Evolutionary conservation across 2,329 filamentous ascomycete genomes (phyloP).

Genomic region (Gnomoniopsis sp.): DNA sequence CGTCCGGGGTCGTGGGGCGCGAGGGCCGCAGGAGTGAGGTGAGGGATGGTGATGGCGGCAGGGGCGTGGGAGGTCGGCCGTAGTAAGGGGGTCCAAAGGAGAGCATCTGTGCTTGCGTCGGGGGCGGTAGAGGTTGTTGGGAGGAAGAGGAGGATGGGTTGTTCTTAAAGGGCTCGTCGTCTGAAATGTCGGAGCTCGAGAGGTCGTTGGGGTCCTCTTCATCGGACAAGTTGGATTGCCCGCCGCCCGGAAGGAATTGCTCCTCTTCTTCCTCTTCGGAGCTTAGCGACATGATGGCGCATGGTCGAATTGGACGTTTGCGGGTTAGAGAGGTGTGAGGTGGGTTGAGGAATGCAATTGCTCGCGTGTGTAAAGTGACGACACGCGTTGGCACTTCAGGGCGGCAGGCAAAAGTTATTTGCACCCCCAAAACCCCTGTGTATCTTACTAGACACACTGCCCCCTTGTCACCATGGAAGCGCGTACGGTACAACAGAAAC

Average conservation of each 20-base stretch:
- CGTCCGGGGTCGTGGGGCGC: slow-evolving; percentile 89
- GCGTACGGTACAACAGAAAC: too few relatives aligned
- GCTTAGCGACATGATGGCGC: slow-evolving; percentile 24
- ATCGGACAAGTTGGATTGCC: slow-evolving; percentile 1
- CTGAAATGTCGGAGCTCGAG: slow-evolving; percentile 25
- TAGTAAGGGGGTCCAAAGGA: slow-evolving; percentile 84
- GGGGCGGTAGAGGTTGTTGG: slow-evolving; percentile 37
- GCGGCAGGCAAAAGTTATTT: background rate
- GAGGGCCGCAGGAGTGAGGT: slow-evolving; percentile 89
- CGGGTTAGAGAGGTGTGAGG: background rate
- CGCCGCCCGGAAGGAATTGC: slow-evolving; percentile 18
- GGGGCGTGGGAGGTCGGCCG: slow-evolving; percentile 89
- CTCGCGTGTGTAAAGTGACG: background rate
- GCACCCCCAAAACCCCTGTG: background rate
- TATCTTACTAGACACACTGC: background rate
- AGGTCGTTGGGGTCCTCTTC: slow-evolving; percentile 19
- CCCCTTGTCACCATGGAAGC: background rate
- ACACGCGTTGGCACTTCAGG: background rate
- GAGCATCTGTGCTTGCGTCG: slow-evolving; percentile 45
- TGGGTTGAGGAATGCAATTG: background rate
- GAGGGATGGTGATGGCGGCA: slow-evolving; percentile 87
- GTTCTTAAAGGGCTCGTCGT: slow-evolving; percentile 27
- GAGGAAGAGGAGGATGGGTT: slow-evolving; percentile 14
- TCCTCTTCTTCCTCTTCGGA: slow-evolving; percentile 27
- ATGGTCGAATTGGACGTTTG: background rate